These are phyloP conservation scores for Lolium perenne DNA, from an alignment of 176 grass and related monocot species.

Conservation along the genomic window DNA sequence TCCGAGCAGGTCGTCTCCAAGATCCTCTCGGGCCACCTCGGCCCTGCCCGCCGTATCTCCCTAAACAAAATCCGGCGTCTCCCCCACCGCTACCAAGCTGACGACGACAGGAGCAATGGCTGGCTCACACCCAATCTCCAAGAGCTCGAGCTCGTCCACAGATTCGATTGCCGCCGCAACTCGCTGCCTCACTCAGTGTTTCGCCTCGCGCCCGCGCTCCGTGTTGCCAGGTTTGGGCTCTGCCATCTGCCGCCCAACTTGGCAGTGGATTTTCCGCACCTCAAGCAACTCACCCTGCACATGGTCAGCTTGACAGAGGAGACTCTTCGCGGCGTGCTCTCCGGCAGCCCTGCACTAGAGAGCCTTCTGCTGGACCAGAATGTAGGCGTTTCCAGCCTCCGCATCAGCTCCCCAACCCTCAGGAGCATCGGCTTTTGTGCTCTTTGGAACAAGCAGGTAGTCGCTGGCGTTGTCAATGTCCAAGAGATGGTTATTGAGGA, in stretches of 20 bases:
- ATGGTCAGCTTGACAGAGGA: neutral
- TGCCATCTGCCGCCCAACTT: neutral
- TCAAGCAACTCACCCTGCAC: neutral
- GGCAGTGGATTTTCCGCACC: neutral
- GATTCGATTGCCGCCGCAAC: neutral
- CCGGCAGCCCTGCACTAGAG: neutral
- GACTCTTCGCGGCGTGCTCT: neutral
- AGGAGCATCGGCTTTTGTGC: neutral
- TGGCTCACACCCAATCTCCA: neutral
- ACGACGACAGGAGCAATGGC: neutral
- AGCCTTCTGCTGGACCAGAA: slow-evolving; percentile 1
- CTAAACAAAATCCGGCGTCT: neutral
- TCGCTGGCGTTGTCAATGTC: neutral
- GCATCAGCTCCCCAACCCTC: neutral
- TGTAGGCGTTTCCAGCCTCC: neutral
- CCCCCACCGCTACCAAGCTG: neutral
- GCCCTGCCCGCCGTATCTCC: neutral
- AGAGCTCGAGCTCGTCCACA: neutral
- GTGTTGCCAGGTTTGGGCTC: neutral
- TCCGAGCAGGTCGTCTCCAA: neutral
- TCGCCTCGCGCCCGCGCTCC: neutral
- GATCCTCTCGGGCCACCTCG: neutral
- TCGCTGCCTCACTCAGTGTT: neutral
- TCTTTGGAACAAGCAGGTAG: neutral
- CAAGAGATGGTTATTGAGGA: slow-evolving; percentile 7